Evolutionary conservation across 257 asterid species (phyloP).

Genomic region (Ilex asprella): DNA sequence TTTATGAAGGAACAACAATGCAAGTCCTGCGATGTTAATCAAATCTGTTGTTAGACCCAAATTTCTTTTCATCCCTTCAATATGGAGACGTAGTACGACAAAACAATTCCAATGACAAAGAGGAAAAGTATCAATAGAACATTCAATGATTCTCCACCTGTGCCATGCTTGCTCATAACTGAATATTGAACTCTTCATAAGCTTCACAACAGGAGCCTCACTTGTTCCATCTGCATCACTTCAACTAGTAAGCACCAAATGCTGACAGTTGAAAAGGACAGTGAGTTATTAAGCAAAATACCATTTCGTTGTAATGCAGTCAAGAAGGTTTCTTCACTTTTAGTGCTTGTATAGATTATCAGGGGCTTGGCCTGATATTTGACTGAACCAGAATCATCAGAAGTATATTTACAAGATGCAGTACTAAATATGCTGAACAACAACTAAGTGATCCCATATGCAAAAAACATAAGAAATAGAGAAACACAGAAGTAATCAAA

Average conservation of each 20-base stretch:
- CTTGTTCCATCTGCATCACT: slow-evolving; percentile 49
- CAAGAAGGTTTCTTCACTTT: slow-evolving; percentile 78
- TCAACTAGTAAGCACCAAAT: slow-evolving; percentile 10
- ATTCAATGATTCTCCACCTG: slow-evolving; percentile 41
- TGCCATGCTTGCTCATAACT: slow-evolving; percentile 99
- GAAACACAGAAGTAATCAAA: background rate
- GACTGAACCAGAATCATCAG: slow-evolving; percentile 36
- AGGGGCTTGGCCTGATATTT: slow-evolving; percentile 89
- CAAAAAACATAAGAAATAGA: background rate
- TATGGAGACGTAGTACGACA: background rate
- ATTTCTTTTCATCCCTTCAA: background rate
- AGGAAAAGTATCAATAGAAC: background rate
- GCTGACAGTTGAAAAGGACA: slow-evolving; percentile 19
- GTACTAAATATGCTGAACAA: background rate
- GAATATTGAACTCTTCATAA: slow-evolving; percentile 87
- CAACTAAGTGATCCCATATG: background rate
- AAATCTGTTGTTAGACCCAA: too few species aligned
- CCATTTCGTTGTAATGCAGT: slow-evolving; percentile 77
- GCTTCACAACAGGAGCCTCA: slow-evolving; percentile 70
- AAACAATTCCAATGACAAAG: background rate
- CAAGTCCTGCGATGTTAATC: too few species aligned
- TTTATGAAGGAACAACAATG: background rate
- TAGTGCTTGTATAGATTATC: slow-evolving; percentile 83
- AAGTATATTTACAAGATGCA: slow-evolving; percentile 9
- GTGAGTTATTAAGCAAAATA: slow-evolving; percentile 25